A percentile compares a stretch with the other conserved stretches of the same genome.
Evolutionary conservation across 768 basidiomycete genomes (phyloP).

Genomic region (Cubamyces lactineus): DNA sequence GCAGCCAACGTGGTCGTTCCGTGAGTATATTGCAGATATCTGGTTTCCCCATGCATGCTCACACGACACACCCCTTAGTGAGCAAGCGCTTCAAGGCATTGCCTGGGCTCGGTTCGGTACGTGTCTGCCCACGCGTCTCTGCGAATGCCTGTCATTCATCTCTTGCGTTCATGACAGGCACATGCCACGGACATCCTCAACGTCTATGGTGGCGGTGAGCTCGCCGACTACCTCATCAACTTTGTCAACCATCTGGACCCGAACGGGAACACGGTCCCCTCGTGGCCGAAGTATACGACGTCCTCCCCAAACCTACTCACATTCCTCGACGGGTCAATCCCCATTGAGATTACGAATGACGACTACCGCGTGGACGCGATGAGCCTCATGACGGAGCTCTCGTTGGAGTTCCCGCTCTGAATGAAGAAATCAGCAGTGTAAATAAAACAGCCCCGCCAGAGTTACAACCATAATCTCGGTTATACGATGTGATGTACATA

Average conservation of each 20-base stretch:
- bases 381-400: slow-evolving; percentile 21
- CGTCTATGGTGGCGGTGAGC: slow-evolving; percentile 29
- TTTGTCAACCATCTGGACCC: slow-evolving; percentile 37
- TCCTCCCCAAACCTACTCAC: slow-evolving; percentile 21
- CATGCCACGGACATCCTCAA: slow-evolving; percentile 32
- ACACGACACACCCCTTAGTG: neutral
- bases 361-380: slow-evolving; percentile 25
- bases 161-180: slow-evolving; percentile 1
- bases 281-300: slow-evolving; percentile 31
- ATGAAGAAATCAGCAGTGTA: neutral
- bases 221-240: slow-evolving; percentile 35
- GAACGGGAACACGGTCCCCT: slow-evolving; percentile 27
- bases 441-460: neutral
- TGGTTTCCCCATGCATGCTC: neutral
- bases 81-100: slow-evolving; percentile 21
- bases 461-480: too few relatives aligned
- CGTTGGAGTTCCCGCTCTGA: slow-evolving; percentile 24
- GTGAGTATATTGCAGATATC: slow-evolving; percentile 31
- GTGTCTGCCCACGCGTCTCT: neutral
- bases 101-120: slow-evolving; percentile 17
- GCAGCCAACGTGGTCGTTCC: slow-evolving; percentile 47
- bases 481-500: too few relatives aligned
- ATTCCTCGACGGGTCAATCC: slow-evolving; percentile 23
- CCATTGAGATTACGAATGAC: slow-evolving; percentile 21
- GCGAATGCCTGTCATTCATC: neutral